Base-by-base conservation (phyloP, 306 rosid genomes). In the Citrullus mucosospermus region DNA sequence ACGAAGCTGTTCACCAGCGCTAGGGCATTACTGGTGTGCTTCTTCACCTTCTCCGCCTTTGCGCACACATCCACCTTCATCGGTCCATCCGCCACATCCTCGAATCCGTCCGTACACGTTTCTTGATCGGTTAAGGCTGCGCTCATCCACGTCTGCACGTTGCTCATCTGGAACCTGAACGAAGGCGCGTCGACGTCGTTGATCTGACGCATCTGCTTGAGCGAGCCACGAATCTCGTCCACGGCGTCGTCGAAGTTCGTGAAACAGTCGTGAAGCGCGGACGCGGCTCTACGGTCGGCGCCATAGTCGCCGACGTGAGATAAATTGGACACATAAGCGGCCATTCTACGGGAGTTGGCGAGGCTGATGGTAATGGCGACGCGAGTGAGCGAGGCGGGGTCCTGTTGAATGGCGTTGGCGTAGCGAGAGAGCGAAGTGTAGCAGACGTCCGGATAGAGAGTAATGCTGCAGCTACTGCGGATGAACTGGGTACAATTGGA, bases 141-240 rank as follows among this genome's bases (percentile, higher is more conserved):
- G 82, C 99, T 96, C 99, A 96, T 92, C 99, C 99, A 96, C 90
- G 99, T 96, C 90, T 96, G 99, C 8, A 96, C 99, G 86, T 96
- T 92, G 71, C 98, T 90, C 97, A 96, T 93, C 90, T 91, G 93
- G 59, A 96, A 96, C 80, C 83, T 68, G 73, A 93, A 89, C 77
- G 93, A 86, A 30, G 68, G 83, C 14, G 83, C 83, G 0, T 51
- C 76, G 0, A 87, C 88, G 10, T 66, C 15, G 3, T 88, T 86
- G 9, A 92, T 79, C 81, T 84, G 90, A 0, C 91, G 82, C 96
- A 96, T 96, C 98, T 96, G 98, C 43, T 85, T 85, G 55, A 96
- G 86, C 48, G 99, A 96, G 70, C 91, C 97, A 15, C 90, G 93
- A 59, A 96, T 96, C 88, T 90, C 91, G 78, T 87, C 91, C 9